These are phyloP conservation scores for Huntiella moniliformis DNA, from an alignment of 2,329 filamentous ascomycete genomes.

Conservation along the genomic window DNA sequence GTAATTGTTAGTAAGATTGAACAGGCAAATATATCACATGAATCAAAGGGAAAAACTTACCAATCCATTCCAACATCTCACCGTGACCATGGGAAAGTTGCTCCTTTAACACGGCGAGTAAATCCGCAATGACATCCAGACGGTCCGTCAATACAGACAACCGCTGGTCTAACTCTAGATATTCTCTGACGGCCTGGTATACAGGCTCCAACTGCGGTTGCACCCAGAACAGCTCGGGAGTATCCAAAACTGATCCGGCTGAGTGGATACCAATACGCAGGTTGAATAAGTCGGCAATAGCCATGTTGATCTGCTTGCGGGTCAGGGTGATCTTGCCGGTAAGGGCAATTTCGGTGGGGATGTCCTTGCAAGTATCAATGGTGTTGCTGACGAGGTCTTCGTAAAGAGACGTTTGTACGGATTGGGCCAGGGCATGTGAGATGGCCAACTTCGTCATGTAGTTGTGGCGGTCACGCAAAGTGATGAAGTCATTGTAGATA, in stretches of 20 bases:
- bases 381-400: slow-evolving; percentile 90
- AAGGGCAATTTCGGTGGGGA: slow-evolving; percentile 78
- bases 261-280: slow-evolving; percentile 94
- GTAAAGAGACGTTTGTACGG: slow-evolving; percentile 93
- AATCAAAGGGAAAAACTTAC: slow-evolving; percentile 27
- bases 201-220: slow-evolving; percentile 93
- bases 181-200: slow-evolving; percentile 85
- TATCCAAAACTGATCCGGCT: slow-evolving; percentile 89
- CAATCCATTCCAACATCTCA: slow-evolving; percentile 78
- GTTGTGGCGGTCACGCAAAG: slow-evolving; percentile 76
- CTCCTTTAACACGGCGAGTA: slow-evolving; percentile 85
- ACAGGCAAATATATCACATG: neutral
- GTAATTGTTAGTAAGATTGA: slow-evolving; percentile 1
- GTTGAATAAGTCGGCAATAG: slow-evolving; percentile 96
- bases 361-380: slow-evolving; percentile 80
- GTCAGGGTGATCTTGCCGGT: slow-evolving; percentile 84
- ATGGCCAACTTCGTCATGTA: slow-evolving; percentile 98
- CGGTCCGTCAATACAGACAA: slow-evolving; percentile 78
- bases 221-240: slow-evolving; percentile 94
- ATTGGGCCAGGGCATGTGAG: slow-evolving; percentile 85
- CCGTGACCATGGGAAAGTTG: slow-evolving; percentile 86
- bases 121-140: slow-evolving; percentile 70
- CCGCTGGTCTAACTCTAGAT: slow-evolving; percentile 94
- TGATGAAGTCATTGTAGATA: slow-evolving; percentile 99
- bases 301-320: slow-evolving; percentile 91